Evolutionary conservation across 192 early-diverging fungal species (phyloP).

Genomic region (Lobosporangium transversale): DNA sequence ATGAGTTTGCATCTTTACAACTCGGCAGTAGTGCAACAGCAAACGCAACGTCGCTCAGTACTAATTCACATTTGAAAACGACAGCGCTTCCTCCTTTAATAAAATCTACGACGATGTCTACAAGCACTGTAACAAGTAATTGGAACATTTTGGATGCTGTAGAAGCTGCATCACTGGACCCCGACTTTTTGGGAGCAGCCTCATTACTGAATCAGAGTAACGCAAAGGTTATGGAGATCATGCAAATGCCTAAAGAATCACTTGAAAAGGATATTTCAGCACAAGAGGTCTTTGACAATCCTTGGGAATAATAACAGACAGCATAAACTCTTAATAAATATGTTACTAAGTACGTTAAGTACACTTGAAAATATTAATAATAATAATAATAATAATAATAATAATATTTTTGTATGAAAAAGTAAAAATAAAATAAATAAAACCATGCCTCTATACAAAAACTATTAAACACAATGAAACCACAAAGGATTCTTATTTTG

Average conservation of each 20-base stretch:
- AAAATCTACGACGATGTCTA: not conserved
- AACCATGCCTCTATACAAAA: too few relatives aligned
- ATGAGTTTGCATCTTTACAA: conserved; percentile 10
- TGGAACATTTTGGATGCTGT: conserved; percentile 46
- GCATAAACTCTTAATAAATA: not conserved
- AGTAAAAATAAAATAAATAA: too few relatives aligned
- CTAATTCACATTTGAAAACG: not conserved
- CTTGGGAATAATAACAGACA: conserved; percentile 31
- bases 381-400: too few relatives aligned
- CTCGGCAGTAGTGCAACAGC: not conserved
- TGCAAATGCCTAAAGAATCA: conserved; percentile 74
- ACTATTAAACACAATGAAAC: too few relatives aligned
- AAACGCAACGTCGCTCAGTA: not conserved
- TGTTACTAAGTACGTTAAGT: too few relatives aligned
- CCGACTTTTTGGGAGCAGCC: conserved; percentile 27
- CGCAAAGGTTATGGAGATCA: conserved; percentile 55
- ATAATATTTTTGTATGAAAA: too few relatives aligned
- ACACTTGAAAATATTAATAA: too few relatives aligned
- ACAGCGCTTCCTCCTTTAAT: not conserved
- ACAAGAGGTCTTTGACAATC: conserved; percentile 60
- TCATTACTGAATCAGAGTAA: conserved; percentile 9
- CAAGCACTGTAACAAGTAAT: not conserved
- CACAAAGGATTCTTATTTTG: too few relatives aligned
- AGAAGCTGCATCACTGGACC: conserved; percentile 35
- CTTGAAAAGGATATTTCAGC: conserved; percentile 69